phyloP scores from a whole-genome alignment of 768 basidiomycete species.

The Lyophyllum shimeji region DNA sequence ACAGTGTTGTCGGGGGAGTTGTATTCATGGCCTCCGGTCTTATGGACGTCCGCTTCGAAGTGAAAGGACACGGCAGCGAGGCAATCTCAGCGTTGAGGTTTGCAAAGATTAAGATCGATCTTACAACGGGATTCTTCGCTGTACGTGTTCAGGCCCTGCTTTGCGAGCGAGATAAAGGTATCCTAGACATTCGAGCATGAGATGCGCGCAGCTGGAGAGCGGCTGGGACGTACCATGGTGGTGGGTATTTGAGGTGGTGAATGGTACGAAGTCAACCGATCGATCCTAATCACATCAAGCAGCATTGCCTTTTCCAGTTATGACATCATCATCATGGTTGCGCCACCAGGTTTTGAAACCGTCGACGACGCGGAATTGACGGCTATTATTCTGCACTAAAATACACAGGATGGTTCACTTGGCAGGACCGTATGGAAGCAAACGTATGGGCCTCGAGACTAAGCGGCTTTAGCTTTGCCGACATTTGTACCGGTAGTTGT shows the following conservation, averaged over 20 bases:
- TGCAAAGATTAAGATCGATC: constrained; percentile 13
- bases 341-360: background rate
- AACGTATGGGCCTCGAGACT: background rate
- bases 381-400: background rate
- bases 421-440: background rate
- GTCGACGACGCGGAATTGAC: background rate
- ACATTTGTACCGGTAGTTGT: constrained; percentile 20
- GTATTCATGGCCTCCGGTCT: constrained; percentile 66
- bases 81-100: constrained; percentile 16
- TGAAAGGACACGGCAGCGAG: background rate
- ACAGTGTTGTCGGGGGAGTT: constrained; percentile 54
- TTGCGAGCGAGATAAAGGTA: constrained; percentile 66
- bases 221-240: constrained; percentile 9
- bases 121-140: constrained; percentile 43
- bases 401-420: background rate
- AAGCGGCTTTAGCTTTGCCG: constrained; percentile 17
- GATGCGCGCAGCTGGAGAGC: background rate
- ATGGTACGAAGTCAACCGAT: background rate
- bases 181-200: constrained; percentile 41
- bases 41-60: constrained; percentile 38
- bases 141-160: constrained; percentile 61
- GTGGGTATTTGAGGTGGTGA: constrained; percentile 7
- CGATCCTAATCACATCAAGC: background rate
- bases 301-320: background rate
- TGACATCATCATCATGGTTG: constrained; percentile 10